These are phyloP conservation scores for Potentilla sterilis DNA, from an alignment of 306 rosid species.

Conservation along the genomic window DNA sequence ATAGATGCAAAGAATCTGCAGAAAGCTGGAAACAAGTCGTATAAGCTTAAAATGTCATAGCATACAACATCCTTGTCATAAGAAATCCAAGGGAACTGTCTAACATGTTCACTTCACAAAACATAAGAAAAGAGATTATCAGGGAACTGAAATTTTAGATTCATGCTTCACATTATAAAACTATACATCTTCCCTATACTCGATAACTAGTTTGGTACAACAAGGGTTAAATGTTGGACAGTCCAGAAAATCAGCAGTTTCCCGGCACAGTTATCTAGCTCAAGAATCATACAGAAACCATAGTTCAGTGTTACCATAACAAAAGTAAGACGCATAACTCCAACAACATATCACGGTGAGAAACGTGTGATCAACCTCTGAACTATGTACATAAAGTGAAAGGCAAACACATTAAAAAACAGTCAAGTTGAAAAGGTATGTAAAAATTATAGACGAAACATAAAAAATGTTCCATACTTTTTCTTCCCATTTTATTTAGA, in stretches of 20 bases:
- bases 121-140: too few species aligned
- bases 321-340: neutral
- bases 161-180: too few species aligned
- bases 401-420: neutral
- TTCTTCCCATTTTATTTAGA: too few species aligned
- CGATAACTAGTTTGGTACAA: neutral
- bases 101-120: neutral
- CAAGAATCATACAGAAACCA: neutral
- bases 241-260: neutral
- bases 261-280: neutral
- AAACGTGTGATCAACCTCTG: neutral
- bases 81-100: neutral
- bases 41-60: neutral
- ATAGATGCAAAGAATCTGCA: conserved; percentile 22
- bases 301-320: neutral
- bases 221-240: neutral
- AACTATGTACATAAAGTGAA: neutral
- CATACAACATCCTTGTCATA: neutral
- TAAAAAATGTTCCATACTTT: too few species aligned
- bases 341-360: neutral
- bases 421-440: too few species aligned
- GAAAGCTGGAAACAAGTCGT: neutral
- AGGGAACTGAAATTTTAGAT: too few species aligned
- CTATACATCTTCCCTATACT: too few species aligned
- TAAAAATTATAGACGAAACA: too few species aligned